Conservation (phyloP, 2,329 filamentous ascomycete species). For the Arthrobotrys entomopaga region DNA sequence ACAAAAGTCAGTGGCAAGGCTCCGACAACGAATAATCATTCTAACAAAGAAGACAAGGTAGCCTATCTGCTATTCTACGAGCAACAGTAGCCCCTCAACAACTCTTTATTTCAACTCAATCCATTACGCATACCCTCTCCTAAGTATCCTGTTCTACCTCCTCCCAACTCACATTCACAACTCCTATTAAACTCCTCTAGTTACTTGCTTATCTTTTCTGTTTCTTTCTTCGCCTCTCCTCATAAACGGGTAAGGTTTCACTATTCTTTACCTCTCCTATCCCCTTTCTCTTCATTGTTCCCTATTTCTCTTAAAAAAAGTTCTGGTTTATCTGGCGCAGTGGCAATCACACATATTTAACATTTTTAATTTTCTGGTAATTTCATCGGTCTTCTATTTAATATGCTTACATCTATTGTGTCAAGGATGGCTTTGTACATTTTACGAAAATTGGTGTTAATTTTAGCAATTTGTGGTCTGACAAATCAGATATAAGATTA, state of each 20-base stretch:
- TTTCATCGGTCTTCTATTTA: neutral
- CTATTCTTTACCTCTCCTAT: too few species aligned
- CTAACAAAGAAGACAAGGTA: constrained; percentile 41
- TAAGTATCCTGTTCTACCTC: too few species aligned
- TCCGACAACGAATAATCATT: neutral
- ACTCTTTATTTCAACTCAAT: neutral
- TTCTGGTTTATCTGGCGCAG: constrained; percentile 34
- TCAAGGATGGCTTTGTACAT: neutral
- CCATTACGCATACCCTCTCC: neutral
- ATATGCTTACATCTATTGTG: neutral
- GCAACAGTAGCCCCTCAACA: constrained; percentile 6
- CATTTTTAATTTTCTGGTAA: neutral
- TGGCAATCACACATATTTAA: constrained; percentile 19
- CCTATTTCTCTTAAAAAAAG: constrained; percentile 21
- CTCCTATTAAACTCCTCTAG: neutral
- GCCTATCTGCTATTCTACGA: constrained; percentile 52
- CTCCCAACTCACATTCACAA: neutral
- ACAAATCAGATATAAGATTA: too few species aligned
- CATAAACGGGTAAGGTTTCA: too few species aligned
- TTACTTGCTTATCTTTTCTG: neutral
- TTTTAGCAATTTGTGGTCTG: too few species aligned
- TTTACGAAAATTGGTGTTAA: neutral
- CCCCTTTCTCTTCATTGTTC: neutral
- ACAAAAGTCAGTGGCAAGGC: constrained; percentile 59
- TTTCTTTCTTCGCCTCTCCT: too few species aligned